These are phyloP conservation scores for Metschnikowia dekortorum DNA, from an alignment of 805 yeast genomes.

Conservation along the genomic window DNA sequence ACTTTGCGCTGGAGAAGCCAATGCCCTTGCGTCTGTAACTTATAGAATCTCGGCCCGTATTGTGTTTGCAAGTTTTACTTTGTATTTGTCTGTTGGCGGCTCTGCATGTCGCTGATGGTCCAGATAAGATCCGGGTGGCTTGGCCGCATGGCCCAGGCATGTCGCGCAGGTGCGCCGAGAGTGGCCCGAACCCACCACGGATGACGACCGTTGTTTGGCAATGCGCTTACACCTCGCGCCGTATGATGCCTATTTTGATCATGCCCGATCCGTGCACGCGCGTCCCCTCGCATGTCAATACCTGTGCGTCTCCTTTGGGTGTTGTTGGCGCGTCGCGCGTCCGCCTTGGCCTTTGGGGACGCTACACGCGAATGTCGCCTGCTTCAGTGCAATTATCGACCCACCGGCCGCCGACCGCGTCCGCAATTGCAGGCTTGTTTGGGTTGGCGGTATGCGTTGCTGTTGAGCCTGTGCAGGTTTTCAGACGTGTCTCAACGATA, in stretches of 20 bases:
- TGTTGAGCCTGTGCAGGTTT: neutral
- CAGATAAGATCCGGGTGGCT: neutral
- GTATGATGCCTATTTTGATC: neutral
- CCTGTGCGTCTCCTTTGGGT: neutral
- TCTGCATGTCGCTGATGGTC: neutral
- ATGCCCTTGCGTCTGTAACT: conserved; percentile 5
- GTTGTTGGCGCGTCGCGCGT: neutral
- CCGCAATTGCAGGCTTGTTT: neutral
- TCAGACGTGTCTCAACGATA: neutral
- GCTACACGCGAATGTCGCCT: neutral
- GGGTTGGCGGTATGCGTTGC: neutral
- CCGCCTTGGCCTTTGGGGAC: neutral
- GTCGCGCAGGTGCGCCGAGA: neutral
- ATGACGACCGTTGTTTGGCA: neutral
- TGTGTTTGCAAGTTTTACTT: no score
- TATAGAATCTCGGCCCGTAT: neutral
- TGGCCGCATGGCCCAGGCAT: neutral
- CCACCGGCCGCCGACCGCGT: neutral
- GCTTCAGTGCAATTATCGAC: neutral
- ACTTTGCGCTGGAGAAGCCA: conserved; percentile 5
- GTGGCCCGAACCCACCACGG: neutral
- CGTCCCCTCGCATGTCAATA: neutral
- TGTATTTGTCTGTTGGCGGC: no score
- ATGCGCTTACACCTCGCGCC: neutral
- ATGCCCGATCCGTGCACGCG: neutral